Conservation (phyloP, 208 protist species). For the Crithidia thermophila region DNA sequence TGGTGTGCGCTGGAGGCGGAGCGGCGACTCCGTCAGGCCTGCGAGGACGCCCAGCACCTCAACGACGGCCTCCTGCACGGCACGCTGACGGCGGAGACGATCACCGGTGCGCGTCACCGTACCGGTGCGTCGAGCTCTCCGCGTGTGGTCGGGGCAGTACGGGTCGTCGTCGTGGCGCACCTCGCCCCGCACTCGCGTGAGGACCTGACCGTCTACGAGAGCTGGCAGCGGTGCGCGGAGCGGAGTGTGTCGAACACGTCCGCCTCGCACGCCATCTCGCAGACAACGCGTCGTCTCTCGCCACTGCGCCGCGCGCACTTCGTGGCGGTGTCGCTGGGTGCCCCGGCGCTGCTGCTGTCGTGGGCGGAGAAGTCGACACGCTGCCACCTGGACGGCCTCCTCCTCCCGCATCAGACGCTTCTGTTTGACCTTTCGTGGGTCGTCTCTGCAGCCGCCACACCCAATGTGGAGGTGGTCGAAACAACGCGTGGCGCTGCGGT, state of each 20-base stretch:
- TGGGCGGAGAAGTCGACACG: conserved; percentile 18
- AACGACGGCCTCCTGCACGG: conserved; percentile 25
- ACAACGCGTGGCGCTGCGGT: no score
- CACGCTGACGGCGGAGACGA: neutral
- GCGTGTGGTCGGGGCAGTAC: neutral
- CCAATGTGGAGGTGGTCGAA: neutral
- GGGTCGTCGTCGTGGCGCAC: conserved; percentile 35
- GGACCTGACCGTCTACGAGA: conserved; percentile 39
- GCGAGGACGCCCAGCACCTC: conserved; percentile 28
- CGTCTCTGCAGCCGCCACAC: conserved; percentile 20
- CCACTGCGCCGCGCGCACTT: conserved; percentile 23
- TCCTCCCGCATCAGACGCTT: conserved; percentile 63
- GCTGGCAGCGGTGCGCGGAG: conserved; percentile 46
- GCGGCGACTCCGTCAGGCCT: conserved; percentile 32
- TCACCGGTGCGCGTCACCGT: neutral
- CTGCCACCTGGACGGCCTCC: conserved; percentile 30
- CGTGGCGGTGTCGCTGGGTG: conserved; percentile 29
- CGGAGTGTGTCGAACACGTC: no score
- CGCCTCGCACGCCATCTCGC: no score
- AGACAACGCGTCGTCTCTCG: conserved; percentile 16
- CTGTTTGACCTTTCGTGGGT: conserved; percentile 65
- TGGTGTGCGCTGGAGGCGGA: conserved; percentile 35
- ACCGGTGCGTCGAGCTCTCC: neutral
- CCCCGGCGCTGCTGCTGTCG: conserved; percentile 34
- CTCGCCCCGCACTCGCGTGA: conserved; percentile 32